Percentiles rank a stretch among this genome's conserved stretches.
phyloP scores from a whole-genome alignment of 2,329 filamentous ascomycete genomes.

The Scytalidium lignicola region DNA sequence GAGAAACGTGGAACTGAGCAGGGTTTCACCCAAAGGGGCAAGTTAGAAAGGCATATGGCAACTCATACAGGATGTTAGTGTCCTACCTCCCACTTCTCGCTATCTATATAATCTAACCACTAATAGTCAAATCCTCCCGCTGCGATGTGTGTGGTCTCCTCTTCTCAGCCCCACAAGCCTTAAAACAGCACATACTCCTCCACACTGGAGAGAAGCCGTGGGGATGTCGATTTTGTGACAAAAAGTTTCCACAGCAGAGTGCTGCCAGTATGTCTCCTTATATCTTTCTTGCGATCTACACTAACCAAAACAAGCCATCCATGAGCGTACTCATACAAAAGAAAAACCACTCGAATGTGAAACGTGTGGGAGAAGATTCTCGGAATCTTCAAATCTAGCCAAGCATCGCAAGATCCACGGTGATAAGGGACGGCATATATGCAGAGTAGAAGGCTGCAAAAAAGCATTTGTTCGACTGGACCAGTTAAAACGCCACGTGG shows the following conservation, averaged over 20 bases:
- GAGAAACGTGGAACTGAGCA: slow-evolving; percentile 28
- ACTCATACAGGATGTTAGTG: slow-evolving; percentile 59
- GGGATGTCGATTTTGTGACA: slow-evolving; percentile 47
- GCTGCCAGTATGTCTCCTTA: slow-evolving; percentile 48
- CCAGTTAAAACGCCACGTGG: slow-evolving; percentile 53
- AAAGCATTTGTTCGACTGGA: slow-evolving; percentile 56
- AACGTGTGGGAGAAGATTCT: slow-evolving; percentile 53
- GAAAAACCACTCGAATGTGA: slow-evolving; percentile 57
- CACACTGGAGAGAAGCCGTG: slow-evolving; percentile 63
- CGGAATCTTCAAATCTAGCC: slow-evolving; percentile 61
- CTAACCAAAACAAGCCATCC: slow-evolving; percentile 47
- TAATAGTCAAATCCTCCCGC: slow-evolving; percentile 52
- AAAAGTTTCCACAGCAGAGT: slow-evolving; percentile 62
- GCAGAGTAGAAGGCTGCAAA: slow-evolving; percentile 42
- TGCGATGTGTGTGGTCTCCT: slow-evolving; percentile 50
- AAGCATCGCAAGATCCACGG: slow-evolving; percentile 61
- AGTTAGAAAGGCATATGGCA: slow-evolving; percentile 60
- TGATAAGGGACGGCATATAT: slow-evolving; percentile 45
- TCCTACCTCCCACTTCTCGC: neutral
- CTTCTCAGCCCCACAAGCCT: slow-evolving; percentile 63
- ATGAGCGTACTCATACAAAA: slow-evolving; percentile 60
- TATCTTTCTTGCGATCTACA: neutral
- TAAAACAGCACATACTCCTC: slow-evolving; percentile 61
- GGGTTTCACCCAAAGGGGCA: slow-evolving; percentile 55
- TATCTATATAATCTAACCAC: slow-evolving; percentile 28